These are phyloP conservation scores for Suillus lakei DNA, from an alignment of 768 basidiomycete genomes.

Conservation along the genomic window DNA sequence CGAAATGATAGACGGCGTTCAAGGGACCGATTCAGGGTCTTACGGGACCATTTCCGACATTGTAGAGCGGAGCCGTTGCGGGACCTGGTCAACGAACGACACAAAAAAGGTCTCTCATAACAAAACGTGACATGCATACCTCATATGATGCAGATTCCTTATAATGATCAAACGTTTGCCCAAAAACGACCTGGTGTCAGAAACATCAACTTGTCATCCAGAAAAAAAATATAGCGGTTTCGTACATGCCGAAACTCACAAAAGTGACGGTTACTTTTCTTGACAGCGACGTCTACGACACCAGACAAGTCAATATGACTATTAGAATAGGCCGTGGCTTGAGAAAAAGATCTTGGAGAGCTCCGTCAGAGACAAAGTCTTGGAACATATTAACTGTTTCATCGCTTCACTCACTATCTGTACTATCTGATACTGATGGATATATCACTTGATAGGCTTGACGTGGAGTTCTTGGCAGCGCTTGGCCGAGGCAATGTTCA, in stretches of 20 bases:
- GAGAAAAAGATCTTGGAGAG: background rate
- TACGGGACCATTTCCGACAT: constrained; percentile 1
- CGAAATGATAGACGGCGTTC: constrained; percentile 7
- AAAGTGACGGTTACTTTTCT: constrained; percentile 1
- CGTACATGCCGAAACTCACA: constrained; percentile 9
- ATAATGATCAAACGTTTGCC: constrained; percentile 2
- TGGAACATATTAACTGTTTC: background rate
- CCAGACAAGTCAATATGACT: background rate
- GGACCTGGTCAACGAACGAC: constrained; percentile 7
- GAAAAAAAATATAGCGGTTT: constrained; percentile 9
- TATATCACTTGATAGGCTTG: background rate
- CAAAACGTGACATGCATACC: background rate
- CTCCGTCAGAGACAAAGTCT: constrained; percentile 1
- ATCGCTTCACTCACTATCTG: background rate
- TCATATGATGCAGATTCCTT: background rate
- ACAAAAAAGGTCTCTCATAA: constrained; percentile 4
- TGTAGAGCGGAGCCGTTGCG: constrained; percentile 1
- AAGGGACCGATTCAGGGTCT: constrained; percentile 15
- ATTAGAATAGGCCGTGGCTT: background rate
- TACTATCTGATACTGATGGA: background rate
- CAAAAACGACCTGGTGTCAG: constrained; percentile 11
- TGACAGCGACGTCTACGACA: constrained; percentile 8
- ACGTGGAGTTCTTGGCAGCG: background rate
- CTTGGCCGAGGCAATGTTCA: background rate
- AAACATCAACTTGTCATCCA: background rate